Evolutionary conservation across 352 stramenopile species (phyloP).

Genomic region (Pythium sukuiense): DNA sequence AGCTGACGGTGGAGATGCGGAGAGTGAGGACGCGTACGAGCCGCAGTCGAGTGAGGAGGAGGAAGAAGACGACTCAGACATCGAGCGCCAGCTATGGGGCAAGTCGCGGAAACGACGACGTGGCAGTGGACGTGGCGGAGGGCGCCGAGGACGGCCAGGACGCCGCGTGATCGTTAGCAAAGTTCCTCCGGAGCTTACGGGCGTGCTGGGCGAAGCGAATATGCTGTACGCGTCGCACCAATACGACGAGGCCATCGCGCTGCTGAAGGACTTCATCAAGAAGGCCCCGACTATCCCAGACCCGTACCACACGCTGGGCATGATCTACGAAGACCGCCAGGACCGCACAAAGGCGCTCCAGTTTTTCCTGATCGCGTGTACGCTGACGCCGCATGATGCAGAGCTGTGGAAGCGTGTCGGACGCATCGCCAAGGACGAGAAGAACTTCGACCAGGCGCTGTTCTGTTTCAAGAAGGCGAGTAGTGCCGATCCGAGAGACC

Average conservation of each 20-base stretch:
- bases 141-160: conserved; percentile 35
- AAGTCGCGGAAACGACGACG: conserved; percentile 63
- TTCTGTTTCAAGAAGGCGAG: conserved; percentile 88
- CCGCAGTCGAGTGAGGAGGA: conserved; percentile 66
- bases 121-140: conserved; percentile 29
- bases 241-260: conserved; percentile 74
- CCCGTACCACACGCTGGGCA: conserved; percentile 83
- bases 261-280: conserved; percentile 90
- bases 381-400: conserved; percentile 74
- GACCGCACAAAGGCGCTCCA: conserved; percentile 81
- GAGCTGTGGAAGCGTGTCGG: conserved; percentile 87
- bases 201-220: conserved; percentile 81
- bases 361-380: conserved; percentile 87
- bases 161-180: conserved; percentile 73
- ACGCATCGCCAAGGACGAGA: conserved; percentile 83
- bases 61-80: conserved; percentile 82
- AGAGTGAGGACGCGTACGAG: conserved; percentile 60
- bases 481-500: conserved; percentile 76
- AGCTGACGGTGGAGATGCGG: conserved; percentile 32
- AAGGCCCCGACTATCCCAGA: conserved; percentile 86
- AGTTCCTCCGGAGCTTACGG: conserved; percentile 74
- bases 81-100: conserved; percentile 79
- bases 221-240: conserved; percentile 88
- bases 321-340: conserved; percentile 87
- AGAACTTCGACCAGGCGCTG: conserved; percentile 81